phyloP scores from a whole-genome alignment of 2,329 filamentous ascomycete species.

The Lasiodiplodia sp. region DNA sequence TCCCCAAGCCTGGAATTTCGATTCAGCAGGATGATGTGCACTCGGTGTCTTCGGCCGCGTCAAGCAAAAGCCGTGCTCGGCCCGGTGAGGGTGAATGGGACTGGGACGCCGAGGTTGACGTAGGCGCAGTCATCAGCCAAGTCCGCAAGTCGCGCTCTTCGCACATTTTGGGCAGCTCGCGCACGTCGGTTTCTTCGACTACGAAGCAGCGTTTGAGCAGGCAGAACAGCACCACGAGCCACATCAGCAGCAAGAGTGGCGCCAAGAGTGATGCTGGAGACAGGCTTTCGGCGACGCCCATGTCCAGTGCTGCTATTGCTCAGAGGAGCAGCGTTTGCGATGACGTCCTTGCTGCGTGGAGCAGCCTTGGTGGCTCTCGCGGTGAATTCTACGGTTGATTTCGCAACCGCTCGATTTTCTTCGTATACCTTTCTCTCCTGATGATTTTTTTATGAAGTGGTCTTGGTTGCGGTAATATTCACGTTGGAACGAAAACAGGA shows the following conservation, averaged over 20 bases:
- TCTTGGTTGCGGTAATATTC: neutral
- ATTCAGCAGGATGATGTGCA: constrained; percentile 29
- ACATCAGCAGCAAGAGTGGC: constrained; percentile 13
- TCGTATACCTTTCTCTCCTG: neutral
- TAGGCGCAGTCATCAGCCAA: constrained; percentile 13
- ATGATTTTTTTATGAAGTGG: constrained; percentile 8
- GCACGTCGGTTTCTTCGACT: neutral
- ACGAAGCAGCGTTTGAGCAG: constrained; percentile 1
- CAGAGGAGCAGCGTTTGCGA: constrained; percentile 51
- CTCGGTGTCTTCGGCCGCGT: constrained; percentile 35
- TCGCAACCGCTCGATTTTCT: neutral
- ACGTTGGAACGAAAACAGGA: constrained; percentile 5
- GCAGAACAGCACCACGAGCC: constrained; percentile 25
- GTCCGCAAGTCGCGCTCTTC: constrained; percentile 20
- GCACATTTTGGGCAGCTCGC: constrained; percentile 1
- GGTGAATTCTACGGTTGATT: constrained; percentile 5
- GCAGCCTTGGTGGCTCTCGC: constrained; percentile 49
- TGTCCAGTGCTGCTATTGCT: constrained; percentile 6
- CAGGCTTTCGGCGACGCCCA: neutral
- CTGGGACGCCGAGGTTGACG: constrained; percentile 9
- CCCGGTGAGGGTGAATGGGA: neutral
- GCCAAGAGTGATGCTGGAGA: neutral
- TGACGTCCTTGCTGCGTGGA: constrained; percentile 57
- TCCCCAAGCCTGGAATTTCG: neutral
- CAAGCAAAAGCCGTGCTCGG: neutral